Conservation (phyloP, 176 grass and related monocot species). For the Paspalum vaginatum region DNA sequence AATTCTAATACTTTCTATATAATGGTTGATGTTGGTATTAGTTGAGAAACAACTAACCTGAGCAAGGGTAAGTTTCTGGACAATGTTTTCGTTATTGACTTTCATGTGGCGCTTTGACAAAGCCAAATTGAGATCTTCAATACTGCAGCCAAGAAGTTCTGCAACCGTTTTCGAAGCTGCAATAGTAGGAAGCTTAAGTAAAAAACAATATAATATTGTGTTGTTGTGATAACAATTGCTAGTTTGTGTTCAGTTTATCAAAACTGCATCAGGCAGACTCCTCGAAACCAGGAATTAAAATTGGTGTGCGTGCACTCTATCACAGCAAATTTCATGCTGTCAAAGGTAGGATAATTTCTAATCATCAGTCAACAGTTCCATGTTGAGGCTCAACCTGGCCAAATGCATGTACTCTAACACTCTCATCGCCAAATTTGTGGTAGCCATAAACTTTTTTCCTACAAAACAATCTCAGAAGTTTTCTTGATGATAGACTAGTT, state of each 20-base stretch:
- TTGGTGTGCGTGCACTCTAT: neutral
- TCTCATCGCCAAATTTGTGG: neutral
- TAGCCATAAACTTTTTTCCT: neutral
- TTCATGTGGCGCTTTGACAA: slow-evolving; percentile 97
- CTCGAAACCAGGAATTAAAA: slow-evolving; percentile 12
- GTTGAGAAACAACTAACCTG: slow-evolving; percentile 67
- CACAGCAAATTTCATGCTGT: neutral
- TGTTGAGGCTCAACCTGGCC: neutral
- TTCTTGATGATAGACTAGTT: slow-evolving; percentile 1
- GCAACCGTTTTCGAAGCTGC: slow-evolving; percentile 83
- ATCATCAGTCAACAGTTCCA: slow-evolving; percentile 2
- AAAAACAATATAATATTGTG: neutral
- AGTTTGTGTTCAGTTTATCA: neutral
- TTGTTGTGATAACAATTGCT: slow-evolving; percentile 12
- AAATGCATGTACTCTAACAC: slow-evolving; percentile 17
- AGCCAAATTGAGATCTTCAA: slow-evolving; percentile 70
- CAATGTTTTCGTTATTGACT: slow-evolving; percentile 94
- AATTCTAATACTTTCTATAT: slow-evolving; percentile 27
- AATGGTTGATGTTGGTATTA: slow-evolving; percentile 20
- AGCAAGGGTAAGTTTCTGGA: slow-evolving; percentile 96
- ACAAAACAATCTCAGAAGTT: slow-evolving; percentile 12
- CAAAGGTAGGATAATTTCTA: slow-evolving; percentile 2
- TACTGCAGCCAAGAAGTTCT: slow-evolving; percentile 89
- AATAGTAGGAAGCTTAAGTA: slow-evolving; percentile 38
- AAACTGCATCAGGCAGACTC: slow-evolving; percentile 8